Conservation (phyloP, 1,284 basidiomycete genomes). For the Sporisorium sorghi region DNA sequence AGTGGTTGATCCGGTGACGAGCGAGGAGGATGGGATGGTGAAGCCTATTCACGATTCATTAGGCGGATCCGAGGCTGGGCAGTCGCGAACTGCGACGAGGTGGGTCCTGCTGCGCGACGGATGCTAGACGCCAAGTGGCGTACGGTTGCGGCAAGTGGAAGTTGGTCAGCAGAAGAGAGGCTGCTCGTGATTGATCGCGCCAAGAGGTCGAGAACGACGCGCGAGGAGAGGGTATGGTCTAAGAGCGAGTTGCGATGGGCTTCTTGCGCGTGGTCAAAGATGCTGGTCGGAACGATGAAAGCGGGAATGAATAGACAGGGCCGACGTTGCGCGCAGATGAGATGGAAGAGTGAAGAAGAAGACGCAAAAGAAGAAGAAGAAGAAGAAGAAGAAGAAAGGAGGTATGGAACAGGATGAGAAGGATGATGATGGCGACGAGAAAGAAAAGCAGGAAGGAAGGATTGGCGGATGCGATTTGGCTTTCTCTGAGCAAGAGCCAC, state of each 20-base stretch:
- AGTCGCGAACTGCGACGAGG: neutral
- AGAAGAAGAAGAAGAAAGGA: neutral
- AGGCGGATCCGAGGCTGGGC: conserved; percentile 4
- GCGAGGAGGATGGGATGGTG: neutral
- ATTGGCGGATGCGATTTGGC: neutral
- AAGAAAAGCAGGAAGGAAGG: conserved; percentile 3
- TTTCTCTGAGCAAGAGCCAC: neutral
- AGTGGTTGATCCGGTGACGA: conserved; percentile 3
- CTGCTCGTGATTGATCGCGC: no score
- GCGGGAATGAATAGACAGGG: neutral
- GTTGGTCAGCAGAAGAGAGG: neutral
- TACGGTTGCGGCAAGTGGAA: no score
- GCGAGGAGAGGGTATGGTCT: conserved; percentile 1
- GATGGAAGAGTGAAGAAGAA: neutral
- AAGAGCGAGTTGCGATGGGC: neutral
- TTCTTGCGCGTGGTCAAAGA: neutral
- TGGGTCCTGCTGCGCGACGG: neutral
- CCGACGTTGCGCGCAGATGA: neutral
- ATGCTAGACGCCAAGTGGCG: conserved; percentile 8
- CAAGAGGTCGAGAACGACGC: no score
- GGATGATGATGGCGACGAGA: neutral
- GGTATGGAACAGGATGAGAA: neutral
- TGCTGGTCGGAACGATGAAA: neutral
- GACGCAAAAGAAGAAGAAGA: neutral
- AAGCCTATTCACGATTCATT: conserved; percentile 3